phyloP scores from a whole-genome alignment of 176 grass and related monocot species.

The Zea mays region DNA sequence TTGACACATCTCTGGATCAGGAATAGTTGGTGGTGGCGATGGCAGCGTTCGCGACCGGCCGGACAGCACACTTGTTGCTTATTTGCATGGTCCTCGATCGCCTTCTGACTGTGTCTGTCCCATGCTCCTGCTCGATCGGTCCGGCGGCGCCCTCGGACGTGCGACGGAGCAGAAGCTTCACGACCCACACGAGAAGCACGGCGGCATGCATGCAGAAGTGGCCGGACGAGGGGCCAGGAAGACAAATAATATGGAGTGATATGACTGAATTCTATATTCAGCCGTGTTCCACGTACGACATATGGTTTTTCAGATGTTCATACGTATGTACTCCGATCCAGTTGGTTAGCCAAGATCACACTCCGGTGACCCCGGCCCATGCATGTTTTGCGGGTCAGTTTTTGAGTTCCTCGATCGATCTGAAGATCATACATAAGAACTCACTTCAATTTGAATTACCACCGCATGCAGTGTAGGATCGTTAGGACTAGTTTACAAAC shows the following conservation, averaged over 20 bases:
- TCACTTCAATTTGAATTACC: neutral
- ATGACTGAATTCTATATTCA: slow-evolving; percentile 30
- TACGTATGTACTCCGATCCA: neutral
- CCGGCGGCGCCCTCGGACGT: neutral
- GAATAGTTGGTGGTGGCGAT: slow-evolving; percentile 32
- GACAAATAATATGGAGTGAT: neutral
- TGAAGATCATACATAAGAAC: neutral
- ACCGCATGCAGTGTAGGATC: no score
- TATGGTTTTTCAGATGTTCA: slow-evolving; percentile 43
- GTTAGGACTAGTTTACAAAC: no score
- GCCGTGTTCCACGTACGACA: neutral
- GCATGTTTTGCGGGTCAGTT: neutral
- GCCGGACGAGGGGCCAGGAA: slow-evolving; percentile 5
- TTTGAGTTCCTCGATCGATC: neutral
- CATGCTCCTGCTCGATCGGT: neutral
- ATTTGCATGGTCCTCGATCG: neutral
- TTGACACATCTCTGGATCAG: slow-evolving; percentile 36
- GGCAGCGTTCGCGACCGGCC: no score
- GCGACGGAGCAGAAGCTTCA: slow-evolving; percentile 29
- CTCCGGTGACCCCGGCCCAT: neutral
- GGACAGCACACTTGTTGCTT: slow-evolving; percentile 23
- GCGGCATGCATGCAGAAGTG: neutral
- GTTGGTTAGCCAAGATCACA: neutral
- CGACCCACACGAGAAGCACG: neutral
- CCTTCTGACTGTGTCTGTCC: neutral